These are phyloP conservation scores for Thamnidium elegans DNA, from an alignment of 192 early-diverging fungal genomes.

Conservation along the genomic window DNA sequence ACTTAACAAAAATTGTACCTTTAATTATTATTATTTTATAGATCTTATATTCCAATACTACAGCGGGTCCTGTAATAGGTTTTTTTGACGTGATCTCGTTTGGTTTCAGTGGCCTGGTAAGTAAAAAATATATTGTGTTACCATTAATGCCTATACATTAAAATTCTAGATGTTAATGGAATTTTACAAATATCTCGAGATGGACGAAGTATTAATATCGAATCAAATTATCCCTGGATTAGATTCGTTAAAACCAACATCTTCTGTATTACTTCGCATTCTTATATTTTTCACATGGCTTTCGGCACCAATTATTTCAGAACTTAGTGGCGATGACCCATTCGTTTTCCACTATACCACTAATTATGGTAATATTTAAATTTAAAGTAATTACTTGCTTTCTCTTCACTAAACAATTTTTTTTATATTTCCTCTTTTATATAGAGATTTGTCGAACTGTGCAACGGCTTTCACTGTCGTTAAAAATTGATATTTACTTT, in stretches of 20 bases:
- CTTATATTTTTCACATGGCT: no score
- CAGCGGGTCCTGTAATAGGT: not conserved
- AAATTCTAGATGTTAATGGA: not conserved
- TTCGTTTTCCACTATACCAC: not conserved
- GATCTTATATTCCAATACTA: not conserved
- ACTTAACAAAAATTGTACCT: no score
- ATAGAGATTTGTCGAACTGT: slow-evolving; percentile 7
- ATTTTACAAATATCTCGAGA: not conserved
- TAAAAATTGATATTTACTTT: slow-evolving; percentile 24
- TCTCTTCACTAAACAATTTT: no score
- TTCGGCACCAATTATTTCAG: no score
- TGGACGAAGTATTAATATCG: not conserved
- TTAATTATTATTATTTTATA: not conserved
- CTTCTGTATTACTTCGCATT: no score
- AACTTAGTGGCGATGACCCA: no score
- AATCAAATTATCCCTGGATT: no score
- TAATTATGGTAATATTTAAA: not conserved
- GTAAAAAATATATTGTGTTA: no score
- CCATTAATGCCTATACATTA: no score
- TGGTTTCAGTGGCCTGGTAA: slow-evolving; percentile 1
- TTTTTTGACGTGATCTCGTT: not conserved
- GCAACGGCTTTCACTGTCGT: slow-evolving; percentile 7
- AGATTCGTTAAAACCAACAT: no score
- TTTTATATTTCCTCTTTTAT: no score
- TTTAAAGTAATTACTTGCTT: not conserved